Conservation (phyloP, 225 moss, liverwort and hornwort species). For the Polytrichum formosum region DNA sequence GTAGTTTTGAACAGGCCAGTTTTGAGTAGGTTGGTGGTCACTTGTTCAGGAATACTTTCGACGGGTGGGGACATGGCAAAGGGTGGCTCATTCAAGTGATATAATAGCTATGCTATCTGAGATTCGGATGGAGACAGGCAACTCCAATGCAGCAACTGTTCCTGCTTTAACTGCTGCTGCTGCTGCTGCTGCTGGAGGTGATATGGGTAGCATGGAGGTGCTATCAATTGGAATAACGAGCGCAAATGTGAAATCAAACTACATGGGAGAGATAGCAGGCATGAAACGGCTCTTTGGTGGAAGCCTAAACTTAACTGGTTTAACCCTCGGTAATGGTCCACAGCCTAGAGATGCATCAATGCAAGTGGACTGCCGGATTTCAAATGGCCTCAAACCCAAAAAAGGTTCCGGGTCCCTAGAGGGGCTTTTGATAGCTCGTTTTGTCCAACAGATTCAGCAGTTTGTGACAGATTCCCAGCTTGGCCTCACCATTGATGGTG, state of each 20-base stretch:
- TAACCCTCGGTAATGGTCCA: constrained; percentile 36
- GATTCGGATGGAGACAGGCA: constrained; percentile 38
- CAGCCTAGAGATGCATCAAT: constrained; percentile 26
- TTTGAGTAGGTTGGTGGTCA: neutral
- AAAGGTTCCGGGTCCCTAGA: constrained; percentile 26
- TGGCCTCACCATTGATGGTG: constrained; percentile 45
- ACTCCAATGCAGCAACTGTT: constrained; percentile 37
- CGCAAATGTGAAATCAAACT: constrained; percentile 71
- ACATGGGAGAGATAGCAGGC: constrained; percentile 66
- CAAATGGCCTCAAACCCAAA: constrained; percentile 19
- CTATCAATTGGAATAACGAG: constrained; percentile 68
- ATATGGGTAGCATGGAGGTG: constrained; percentile 53
- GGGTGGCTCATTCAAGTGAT: constrained; percentile 56
- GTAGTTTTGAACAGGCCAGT: neutral
- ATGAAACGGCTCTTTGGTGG: constrained; percentile 69
- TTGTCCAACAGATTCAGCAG: constrained; percentile 76
- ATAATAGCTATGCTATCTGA: constrained; percentile 64
- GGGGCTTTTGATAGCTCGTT: constrained; percentile 50
- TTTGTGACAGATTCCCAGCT: constrained; percentile 65
- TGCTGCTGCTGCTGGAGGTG: constrained; percentile 69
- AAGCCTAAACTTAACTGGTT: constrained; percentile 57
- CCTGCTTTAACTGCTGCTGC: constrained; percentile 77
- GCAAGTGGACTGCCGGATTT: constrained; percentile 25
- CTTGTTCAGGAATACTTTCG: constrained; percentile 68
- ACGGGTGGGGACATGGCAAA: constrained; percentile 72